Conservation (phyloP, 495 filamentous ascomycete species). For the Trichoderma virens region DNA sequence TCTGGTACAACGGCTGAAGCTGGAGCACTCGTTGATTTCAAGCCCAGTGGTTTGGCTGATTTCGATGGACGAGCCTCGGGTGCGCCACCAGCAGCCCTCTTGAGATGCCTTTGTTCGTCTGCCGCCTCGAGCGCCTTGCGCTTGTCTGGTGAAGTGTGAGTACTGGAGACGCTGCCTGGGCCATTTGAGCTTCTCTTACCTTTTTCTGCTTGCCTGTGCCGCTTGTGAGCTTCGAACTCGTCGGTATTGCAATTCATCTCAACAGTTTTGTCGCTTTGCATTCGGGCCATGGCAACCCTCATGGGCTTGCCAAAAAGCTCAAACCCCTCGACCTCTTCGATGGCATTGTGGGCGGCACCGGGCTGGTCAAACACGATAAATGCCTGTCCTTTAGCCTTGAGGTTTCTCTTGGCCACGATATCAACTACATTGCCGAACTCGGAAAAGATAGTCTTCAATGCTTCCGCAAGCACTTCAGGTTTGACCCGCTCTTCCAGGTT, state of each 20-base stretch:
- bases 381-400: slow-evolving; percentile 91
- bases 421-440: slow-evolving; percentile 90
- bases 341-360: slow-evolving; percentile 67
- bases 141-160: slow-evolving; percentile 52
- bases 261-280: slow-evolving; percentile 83
- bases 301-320: slow-evolving; percentile 92
- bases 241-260: slow-evolving; percentile 61
- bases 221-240: slow-evolving; percentile 83
- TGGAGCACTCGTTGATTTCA: slow-evolving; percentile 69
- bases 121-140: slow-evolving; percentile 81
- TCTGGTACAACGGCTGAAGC: slow-evolving; percentile 76
- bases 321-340: slow-evolving; percentile 89
- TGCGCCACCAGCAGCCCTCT: slow-evolving; percentile 50
- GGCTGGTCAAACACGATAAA: slow-evolving; percentile 87
- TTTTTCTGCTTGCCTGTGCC: slow-evolving; percentile 80
- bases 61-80: slow-evolving; percentile 59
- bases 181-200: slow-evolving; percentile 41
- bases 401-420: slow-evolving; percentile 83
- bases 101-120: slow-evolving; percentile 76
- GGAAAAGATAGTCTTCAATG: slow-evolving; percentile 71
- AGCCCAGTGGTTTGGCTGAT: slow-evolving; percentile 64
- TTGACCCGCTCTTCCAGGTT: slow-evolving; percentile 95
- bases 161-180: not conserved
- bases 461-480: slow-evolving; percentile 63
- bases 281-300: slow-evolving; percentile 76